phyloP scores from a whole-genome alignment of 768 basidiomycete genomes.

The Serendipita sp. region DNA sequence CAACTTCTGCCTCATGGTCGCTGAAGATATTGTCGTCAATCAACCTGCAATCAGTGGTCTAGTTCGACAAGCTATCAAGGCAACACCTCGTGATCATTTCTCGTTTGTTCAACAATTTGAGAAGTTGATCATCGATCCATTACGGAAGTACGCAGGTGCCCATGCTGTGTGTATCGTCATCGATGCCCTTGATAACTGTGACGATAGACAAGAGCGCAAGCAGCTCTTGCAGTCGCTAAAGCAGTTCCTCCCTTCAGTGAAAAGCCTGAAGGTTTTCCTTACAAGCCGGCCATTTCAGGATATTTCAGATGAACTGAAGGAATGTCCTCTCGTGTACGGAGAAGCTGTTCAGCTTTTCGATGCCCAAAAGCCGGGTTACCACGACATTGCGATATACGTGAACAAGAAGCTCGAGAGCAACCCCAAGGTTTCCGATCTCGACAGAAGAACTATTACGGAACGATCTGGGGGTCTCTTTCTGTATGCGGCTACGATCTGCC shows the following conservation, averaged over 20 bases:
- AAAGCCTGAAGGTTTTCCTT: background rate
- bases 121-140: background rate
- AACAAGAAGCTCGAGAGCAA: background rate
- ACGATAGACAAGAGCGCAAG: background rate
- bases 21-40: background rate
- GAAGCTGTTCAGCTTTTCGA: background rate
- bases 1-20: background rate
- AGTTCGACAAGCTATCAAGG: background rate
- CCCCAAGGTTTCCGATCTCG: background rate
- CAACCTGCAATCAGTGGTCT: background rate
- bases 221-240: background rate
- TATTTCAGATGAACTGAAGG: background rate
- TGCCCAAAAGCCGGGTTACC: background rate
- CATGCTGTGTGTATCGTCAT: background rate
- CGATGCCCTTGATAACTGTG: background rate
- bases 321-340: background rate
- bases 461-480: background rate
- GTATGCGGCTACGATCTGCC: background rate
- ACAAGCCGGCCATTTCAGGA: background rate
- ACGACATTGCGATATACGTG: background rate
- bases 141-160: background rate
- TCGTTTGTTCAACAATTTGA: background rate
- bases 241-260: background rate
- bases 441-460: background rate
- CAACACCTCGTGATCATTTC: background rate